Evolutionary conservation across 257 asterid genomes (phyloP).

Genomic region (Capsicum pubescens): DNA sequence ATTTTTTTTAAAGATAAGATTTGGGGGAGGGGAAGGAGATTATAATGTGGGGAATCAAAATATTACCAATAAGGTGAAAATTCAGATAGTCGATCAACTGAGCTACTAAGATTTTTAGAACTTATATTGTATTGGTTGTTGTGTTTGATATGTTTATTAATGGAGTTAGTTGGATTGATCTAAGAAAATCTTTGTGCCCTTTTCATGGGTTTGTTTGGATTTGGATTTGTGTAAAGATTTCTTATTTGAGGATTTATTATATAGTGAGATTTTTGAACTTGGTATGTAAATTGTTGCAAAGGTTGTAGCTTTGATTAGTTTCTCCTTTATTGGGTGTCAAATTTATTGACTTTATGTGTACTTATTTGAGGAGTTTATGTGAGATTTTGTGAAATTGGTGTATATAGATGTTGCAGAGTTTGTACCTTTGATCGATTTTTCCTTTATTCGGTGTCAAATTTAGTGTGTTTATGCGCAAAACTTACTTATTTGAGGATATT

Average conservation of each 20-base stretch:
- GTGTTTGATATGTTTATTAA: too few species aligned
- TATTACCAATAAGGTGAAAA: too few species aligned
- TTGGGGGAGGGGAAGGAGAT: too few species aligned
- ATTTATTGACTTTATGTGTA: background rate
- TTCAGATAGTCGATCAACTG: too few species aligned
- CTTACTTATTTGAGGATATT: background rate
- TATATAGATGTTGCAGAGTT: background rate
- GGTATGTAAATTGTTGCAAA: background rate
- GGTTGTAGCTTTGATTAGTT: background rate
- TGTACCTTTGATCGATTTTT: background rate
- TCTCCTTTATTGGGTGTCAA: background rate
- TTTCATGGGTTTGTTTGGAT: conserved; percentile 18
- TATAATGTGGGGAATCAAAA: too few species aligned
- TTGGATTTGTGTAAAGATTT: background rate
- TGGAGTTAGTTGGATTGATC: too few species aligned
- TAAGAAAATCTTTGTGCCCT: too few species aligned
- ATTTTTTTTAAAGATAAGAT: too few species aligned
- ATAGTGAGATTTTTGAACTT: background rate
- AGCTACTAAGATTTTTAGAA: background rate
- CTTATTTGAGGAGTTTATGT: background rate
- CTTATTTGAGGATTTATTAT: background rate
- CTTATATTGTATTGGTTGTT: background rate
- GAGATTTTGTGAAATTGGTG: too few species aligned
- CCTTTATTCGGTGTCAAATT: background rate
- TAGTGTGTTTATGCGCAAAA: background rate